These are phyloP conservation scores for Omphalea diandra DNA, from an alignment of 441 rosid species.

Conservation along the genomic window DNA sequence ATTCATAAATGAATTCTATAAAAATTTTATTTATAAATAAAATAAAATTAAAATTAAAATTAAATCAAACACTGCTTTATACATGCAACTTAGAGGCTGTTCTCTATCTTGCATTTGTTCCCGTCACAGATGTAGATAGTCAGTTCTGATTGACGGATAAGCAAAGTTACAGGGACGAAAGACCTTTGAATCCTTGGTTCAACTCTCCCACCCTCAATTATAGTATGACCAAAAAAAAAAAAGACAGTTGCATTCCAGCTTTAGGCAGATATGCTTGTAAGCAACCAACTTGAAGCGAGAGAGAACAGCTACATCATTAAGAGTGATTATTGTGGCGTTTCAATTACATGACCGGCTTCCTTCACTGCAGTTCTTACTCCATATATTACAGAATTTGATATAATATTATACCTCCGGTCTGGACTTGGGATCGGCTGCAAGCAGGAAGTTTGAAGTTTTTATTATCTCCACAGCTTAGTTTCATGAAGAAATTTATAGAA, in stretches of 20 bases:
- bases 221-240: too few species aligned
- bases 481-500: background rate
- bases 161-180: background rate
- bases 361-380: background rate
- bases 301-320: background rate
- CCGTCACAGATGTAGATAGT: background rate
- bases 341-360: background rate
- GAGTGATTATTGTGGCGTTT: background rate
- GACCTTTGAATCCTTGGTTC: too few species aligned
- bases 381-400: background rate
- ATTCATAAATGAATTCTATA: too few species aligned
- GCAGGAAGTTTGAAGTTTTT: too few species aligned
- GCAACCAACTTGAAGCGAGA: background rate
- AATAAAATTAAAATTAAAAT: too few species aligned
- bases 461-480: constrained; percentile 8
- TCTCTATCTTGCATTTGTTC: background rate
- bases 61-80: too few species aligned
- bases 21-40: too few species aligned
- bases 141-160: background rate
- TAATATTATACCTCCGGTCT: background rate
- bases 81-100: background rate
- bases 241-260: too few species aligned
- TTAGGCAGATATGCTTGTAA: background rate
- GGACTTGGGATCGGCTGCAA: background rate
- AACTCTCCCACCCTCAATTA: too few species aligned